phyloP scores from a whole-genome alignment of 768 basidiomycete genomes.

The Tulasnella sp. region DNA sequence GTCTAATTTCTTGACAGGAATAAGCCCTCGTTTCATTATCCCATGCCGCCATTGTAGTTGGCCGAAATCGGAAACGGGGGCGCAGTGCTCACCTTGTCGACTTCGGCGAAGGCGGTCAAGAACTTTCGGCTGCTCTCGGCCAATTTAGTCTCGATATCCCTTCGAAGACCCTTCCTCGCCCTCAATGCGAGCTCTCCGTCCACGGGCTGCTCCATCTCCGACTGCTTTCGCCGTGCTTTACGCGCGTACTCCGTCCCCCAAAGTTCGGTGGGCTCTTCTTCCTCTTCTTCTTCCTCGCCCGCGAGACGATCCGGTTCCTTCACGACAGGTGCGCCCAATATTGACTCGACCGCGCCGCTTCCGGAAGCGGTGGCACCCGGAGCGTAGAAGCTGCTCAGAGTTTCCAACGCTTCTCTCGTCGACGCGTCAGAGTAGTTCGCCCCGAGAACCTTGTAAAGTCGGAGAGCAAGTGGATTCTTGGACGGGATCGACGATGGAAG shows the following conservation, averaged over 20 bases:
- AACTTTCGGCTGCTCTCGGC: conserved; percentile 75
- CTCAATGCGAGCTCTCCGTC: conserved; percentile 47
- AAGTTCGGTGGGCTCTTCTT: conserved; percentile 15
- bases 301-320: conserved; percentile 17
- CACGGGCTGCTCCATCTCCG: background rate
- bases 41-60: background rate
- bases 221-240: conserved; percentile 13
- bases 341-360: background rate
- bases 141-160: conserved; percentile 76
- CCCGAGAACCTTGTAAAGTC: conserved; percentile 84
- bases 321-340: background rate
- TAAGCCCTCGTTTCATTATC: background rate
- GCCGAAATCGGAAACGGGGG: background rate
- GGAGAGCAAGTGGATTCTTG: conserved; percentile 55
- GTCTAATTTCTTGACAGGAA: conserved; percentile 57
- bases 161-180: conserved; percentile 66
- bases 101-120: conserved; percentile 71
- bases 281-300: conserved; percentile 26
- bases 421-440: conserved; percentile 67
- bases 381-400: conserved; percentile 69
- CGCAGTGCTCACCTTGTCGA: conserved; percentile 63
- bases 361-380: background rate
- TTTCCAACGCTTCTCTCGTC: conserved; percentile 68
- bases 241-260: conserved; percentile 11
- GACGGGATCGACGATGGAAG: conserved; percentile 5